phyloP scores from a whole-genome alignment of 495 filamentous ascomycete species.

The Neurospora cerealis region DNA sequence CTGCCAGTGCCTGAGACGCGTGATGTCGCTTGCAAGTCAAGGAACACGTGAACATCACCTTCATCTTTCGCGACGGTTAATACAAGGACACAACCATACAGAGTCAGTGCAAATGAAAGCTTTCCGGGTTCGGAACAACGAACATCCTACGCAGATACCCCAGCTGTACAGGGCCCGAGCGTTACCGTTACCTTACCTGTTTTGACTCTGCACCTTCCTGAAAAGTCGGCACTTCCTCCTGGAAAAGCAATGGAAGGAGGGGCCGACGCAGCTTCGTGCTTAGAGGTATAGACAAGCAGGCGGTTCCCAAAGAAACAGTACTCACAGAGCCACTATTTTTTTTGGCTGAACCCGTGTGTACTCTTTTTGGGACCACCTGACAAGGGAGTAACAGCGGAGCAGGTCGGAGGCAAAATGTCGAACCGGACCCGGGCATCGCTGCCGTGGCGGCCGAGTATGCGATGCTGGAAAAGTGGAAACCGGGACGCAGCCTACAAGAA shows the following conservation, averaged over 20 bases:
- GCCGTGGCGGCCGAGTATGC: background rate
- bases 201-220: background rate
- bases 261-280: background rate
- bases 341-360: too few species aligned
- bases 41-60: background rate
- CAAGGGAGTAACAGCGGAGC: background rate
- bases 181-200: too few species aligned
- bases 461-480: background rate
- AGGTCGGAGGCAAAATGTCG: background rate
- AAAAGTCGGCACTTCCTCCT: background rate
- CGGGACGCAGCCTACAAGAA: background rate
- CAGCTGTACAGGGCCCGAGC: too few species aligned
- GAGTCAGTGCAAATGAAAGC: too few species aligned
- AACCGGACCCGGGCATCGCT: background rate
- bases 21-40: background rate
- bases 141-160: background rate
- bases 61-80: background rate
- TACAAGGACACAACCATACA: background rate
- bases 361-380: too few species aligned
- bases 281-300: too few species aligned
- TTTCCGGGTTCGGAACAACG: background rate
- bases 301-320: too few species aligned
- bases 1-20: background rate
- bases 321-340: too few species aligned
- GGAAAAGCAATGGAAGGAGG: background rate